A percentile compares a stretch with the other conserved stretches of the same genome.
Evolutionary conservation across 495 filamentous ascomycete genomes (phyloP).

Genomic region (Aspergillus sclerotioniger): DNA sequence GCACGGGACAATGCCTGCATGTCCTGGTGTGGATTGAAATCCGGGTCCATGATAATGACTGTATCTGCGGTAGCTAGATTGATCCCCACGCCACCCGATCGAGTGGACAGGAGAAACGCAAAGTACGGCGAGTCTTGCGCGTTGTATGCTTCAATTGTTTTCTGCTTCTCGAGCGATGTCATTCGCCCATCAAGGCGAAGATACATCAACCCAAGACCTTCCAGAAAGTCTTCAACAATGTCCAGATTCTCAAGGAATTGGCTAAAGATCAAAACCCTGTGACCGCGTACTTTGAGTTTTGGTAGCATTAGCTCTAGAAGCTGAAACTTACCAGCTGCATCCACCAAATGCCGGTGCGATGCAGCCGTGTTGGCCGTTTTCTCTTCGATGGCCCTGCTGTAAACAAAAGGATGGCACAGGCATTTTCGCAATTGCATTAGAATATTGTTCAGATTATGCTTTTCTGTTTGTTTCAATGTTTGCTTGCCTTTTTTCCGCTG

Average conservation of each 20-base stretch:
- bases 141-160: conserved; percentile 91
- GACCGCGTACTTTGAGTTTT: conserved; percentile 81
- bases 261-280: conserved; percentile 93
- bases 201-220: conserved; percentile 64
- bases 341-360: conserved; percentile 76
- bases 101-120: conserved; percentile 87
- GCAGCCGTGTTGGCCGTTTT: conserved; percentile 48
- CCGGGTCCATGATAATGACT: conserved; percentile 96
- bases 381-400: conserved; percentile 86
- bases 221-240: conserved; percentile 87
- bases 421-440: conserved; percentile 94
- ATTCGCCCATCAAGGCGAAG: conserved; percentile 85
- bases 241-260: conserved; percentile 90
- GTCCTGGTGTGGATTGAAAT: conserved; percentile 98
- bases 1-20: conserved; percentile 93
- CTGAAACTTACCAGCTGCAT: conserved; percentile 87
- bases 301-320: conserved; percentile 87
- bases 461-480: conserved; percentile 60
- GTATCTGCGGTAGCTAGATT: conserved; percentile 97
- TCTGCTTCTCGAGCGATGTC: conserved; percentile 80
- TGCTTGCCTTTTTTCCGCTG: conserved; percentile 48
- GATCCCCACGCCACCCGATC: conserved; percentile 94
- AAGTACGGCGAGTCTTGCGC: conserved; percentile 78
- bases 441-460: conserved; percentile 83
- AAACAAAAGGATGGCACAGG: conserved; percentile 93